Evolutionary conservation across 768 basidiomycete species (phyloP), one percentile per base, ranked within the genome.

Genomic region (Pisolithus orientalis): DNA sequence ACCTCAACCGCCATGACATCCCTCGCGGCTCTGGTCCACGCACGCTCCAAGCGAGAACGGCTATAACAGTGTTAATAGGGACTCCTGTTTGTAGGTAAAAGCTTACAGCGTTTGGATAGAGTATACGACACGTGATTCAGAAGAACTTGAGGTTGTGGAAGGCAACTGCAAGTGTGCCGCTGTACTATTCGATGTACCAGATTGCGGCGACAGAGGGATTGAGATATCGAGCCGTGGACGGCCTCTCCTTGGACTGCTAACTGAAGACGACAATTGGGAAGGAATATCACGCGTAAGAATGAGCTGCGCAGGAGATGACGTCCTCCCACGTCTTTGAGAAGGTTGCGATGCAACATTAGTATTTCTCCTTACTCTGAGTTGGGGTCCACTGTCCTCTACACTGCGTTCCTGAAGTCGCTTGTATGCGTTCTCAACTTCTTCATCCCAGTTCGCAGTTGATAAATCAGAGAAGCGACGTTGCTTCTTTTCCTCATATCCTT

Each of bases 401-500:
- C 67, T 63, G 1, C 59, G 65, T 44, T 69, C 65, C 37, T 67
- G 59, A 28, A 57, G 17, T 38, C 47, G 56, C 4, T 49, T 39
- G 38, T 59, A 56, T 0, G 56, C 56, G 0, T 10, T 38, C 6
- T 67, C 65, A 47, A 69, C 54, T 34, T 67, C 60, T 38, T 56
- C 54, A 25, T 69, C 67, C 66, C 66, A 67, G 5, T 52, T 37
- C 16, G 40, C 51, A 6, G 66, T 50, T 16, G 57, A 45, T 45
- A 28, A 57, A 21, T 39, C 32, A 6, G 52, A 47, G 3, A 47
- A 43, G 7, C 45, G 56, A 37, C 44, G 50, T 34, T 39, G 54
- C 39, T 59, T 60, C 55, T 81, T 82, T 47, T 80, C 77, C 0
- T 72, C 62, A 48, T 70, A 75, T 0, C 73, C 79, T 55, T 80